Evolutionary conservation across 768 basidiomycete genomes (phyloP).

Genomic region (Xerocomus brunneocitrinus): DNA sequence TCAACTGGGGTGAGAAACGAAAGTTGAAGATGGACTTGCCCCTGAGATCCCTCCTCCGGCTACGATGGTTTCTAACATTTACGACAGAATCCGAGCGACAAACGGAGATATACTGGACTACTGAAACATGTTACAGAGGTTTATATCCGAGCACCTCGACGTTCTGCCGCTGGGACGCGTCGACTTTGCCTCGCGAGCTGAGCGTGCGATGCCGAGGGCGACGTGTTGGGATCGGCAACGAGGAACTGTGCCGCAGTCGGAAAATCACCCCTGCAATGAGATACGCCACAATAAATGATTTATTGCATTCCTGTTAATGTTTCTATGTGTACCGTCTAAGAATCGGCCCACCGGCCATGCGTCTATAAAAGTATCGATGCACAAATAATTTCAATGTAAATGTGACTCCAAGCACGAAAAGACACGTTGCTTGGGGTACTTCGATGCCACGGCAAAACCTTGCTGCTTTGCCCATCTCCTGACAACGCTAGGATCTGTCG

Average conservation of each 20-base stretch:
- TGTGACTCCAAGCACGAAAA: conserved; percentile 58
- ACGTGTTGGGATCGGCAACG: not conserved
- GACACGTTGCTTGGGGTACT: conserved; percentile 55
- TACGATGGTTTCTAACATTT: conserved; percentile 26
- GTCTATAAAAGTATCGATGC: not conserved
- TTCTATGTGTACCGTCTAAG: not conserved
- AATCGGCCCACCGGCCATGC: not conserved
- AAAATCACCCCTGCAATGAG: not conserved
- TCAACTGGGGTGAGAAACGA: not conserved
- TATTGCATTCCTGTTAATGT: not conserved
- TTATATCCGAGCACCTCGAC: conserved; percentile 5
- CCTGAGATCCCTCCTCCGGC: conserved; percentile 28
- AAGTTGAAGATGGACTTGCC: conserved; percentile 12
- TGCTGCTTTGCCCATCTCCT: conserved; percentile 53
- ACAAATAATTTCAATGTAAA: not conserved
- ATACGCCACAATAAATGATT: not conserved
- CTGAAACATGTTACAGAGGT: not conserved
- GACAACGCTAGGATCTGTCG: conserved; percentile 49
- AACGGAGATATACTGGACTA: not conserved
- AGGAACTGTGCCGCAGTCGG: not conserved
- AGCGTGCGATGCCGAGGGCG: not conserved
- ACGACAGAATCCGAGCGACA: not conserved
- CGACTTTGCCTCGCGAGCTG: not conserved
- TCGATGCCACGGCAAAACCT: conserved; percentile 50
- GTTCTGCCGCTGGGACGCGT: conserved; percentile 21